phyloP scores from a whole-genome alignment of 2,329 filamentous ascomycete genomes.

The Aspergillus thermomutatus region DNA sequence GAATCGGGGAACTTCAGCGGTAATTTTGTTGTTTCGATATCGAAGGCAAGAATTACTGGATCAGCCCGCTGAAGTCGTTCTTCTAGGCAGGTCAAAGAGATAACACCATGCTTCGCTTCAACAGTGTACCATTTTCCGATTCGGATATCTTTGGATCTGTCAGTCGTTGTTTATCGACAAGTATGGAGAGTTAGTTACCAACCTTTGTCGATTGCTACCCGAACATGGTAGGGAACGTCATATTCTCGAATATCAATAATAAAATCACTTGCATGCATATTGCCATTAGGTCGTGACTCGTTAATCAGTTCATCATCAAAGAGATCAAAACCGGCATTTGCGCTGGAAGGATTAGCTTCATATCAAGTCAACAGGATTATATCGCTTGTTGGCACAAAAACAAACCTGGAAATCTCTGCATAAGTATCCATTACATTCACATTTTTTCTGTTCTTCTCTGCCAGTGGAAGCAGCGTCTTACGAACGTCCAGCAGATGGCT shows the following conservation, averaged over 20 bases:
- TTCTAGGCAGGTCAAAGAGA: conserved; percentile 79
- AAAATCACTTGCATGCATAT: conserved; percentile 89
- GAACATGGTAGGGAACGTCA: conserved; percentile 97
- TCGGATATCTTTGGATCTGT: conserved; percentile 66
- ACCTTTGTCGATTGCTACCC: conserved; percentile 95
- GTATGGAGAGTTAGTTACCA: conserved; percentile 17
- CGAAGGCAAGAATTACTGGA: conserved; percentile 96
- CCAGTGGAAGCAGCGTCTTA: conserved; percentile 80
- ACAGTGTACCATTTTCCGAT: conserved; percentile 97
- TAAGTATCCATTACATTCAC: conserved; percentile 98
- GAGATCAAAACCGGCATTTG: conserved; percentile 82
- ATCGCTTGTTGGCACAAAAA: conserved; percentile 1
- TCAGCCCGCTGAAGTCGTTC: conserved; percentile 87
- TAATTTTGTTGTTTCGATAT: conserved; percentile 96
- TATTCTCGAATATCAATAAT: conserved; percentile 99
- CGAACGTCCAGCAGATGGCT: conserved; percentile 79
- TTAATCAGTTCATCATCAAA: conserved; percentile 88
- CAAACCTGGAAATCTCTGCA: conserved; percentile 85
- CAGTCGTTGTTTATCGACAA: neutral
- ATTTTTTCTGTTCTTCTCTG: conserved; percentile 94
- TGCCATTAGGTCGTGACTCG: conserved; percentile 73
- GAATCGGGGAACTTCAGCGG: conserved; percentile 96
- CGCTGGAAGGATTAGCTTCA: conserved; percentile 48
- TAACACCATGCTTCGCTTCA: conserved; percentile 85
- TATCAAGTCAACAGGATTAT: neutral